Base-by-base conservation (phyloP, 2,329 filamentous ascomycete genomes). In the Aotearoamyces nothofagi region DNA sequence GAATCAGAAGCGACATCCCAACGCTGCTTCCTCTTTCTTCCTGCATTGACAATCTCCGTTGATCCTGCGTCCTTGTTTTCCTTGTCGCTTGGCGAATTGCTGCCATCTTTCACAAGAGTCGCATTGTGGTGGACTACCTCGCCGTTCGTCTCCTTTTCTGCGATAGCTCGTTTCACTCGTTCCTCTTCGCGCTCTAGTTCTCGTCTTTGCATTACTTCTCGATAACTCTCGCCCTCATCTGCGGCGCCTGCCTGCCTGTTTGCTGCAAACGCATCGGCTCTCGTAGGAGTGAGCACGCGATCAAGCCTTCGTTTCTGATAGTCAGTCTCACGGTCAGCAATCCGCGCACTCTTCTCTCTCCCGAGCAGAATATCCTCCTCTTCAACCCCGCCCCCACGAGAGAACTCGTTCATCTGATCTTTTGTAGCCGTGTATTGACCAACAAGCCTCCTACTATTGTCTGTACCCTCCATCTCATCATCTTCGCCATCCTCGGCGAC, bases 251-350 rank as follows among this genome's bases (percentile, higher is more conserved):
- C 70, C 50, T 80, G 69, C 37, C 70, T 61, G 47, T 86, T 80
- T 38, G 76, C 70, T 15, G 80, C 78, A 47, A 92, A 92, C 16
- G 83, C 77, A 50, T 93, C 84, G 36, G 76, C 81, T 46, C 83
- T 75, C 6, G 81, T 84, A 4, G 86, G 84, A 13, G 83, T 90
- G 38, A 96, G 63, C 29, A 71, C 75, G 36, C 90, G 83, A 51
- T 93, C 77, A 53, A 92, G 92, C 34, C 86, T 75, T 40, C 86
- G 81, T 58, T 92, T 93, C 57, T 98, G 92, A 52, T 98, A 98
- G 49, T 96, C 87, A 38, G 84, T 92, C 61, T 96, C 87, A 46
- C 90, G 78, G 50, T 92, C 87, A 36, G 77, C 66, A 48, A 98
- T 96, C 44, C 87, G 77, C 33, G 79, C 84, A 52, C 83, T 81